phyloP scores from a whole-genome alignment of 768 basidiomycete genomes.

The Tricholoma hemisulphureum region DNA sequence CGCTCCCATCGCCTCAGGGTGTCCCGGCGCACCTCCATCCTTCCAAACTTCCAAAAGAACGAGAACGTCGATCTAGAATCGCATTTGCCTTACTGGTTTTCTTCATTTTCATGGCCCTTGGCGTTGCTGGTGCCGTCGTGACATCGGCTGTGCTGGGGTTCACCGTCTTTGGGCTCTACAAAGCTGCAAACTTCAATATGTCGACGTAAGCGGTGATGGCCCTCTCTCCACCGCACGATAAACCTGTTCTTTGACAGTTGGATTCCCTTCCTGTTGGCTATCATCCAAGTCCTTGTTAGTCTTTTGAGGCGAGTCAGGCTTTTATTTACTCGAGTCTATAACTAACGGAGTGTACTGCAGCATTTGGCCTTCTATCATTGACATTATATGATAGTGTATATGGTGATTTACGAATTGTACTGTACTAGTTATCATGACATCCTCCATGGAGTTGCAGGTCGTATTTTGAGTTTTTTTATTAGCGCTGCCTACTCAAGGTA shows the following conservation, averaged over 20 bases:
- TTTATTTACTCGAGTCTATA: background rate
- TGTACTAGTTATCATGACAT: background rate
- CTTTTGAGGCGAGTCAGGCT: conserved; percentile 35
- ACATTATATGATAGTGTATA: conserved; percentile 33
- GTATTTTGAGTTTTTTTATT: too few species aligned
- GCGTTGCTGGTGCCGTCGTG: conserved; percentile 46
- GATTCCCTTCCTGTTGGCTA: conserved; percentile 46
- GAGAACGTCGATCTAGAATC: conserved; percentile 44
- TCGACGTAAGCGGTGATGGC: conserved; percentile 40
- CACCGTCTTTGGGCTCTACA: conserved; percentile 43
- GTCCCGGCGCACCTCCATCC: background rate
- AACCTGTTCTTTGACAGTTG: conserved; percentile 29
- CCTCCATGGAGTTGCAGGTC: too few species aligned
- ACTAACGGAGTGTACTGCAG: conserved; percentile 19
- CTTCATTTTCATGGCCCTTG: conserved; percentile 38
- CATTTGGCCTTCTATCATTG: conserved; percentile 46
- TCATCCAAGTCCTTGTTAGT: conserved; percentile 42
- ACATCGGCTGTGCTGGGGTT: conserved; percentile 47
- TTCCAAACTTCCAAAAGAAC: conserved; percentile 22
- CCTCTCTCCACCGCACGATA: background rate
- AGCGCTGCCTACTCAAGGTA: too few species aligned
- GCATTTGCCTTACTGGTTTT: conserved; percentile 48
- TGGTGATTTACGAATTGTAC: background rate
- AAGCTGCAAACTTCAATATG: conserved; percentile 46
- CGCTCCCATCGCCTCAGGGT: conserved; percentile 11